Conservation (phyloP, 2,329 filamentous ascomycete genomes). For the Xylariales sp. region DNA sequence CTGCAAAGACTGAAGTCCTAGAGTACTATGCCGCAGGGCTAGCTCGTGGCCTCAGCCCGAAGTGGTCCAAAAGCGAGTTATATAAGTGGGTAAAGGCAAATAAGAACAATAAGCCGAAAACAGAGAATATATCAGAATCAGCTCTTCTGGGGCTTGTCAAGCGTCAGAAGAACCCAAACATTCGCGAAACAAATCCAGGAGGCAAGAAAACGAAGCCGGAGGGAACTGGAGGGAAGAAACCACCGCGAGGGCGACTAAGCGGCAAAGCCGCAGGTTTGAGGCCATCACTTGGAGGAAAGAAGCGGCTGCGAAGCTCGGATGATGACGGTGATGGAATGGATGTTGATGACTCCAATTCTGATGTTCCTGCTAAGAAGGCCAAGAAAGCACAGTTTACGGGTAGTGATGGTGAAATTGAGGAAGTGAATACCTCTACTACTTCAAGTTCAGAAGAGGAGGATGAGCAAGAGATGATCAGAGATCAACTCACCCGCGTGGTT, state of each 20-base stretch:
- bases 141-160: slow-evolving; percentile 17
- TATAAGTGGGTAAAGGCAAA: slow-evolving; percentile 24
- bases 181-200: slow-evolving; percentile 11
- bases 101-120: slow-evolving; percentile 17
- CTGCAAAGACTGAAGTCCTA: slow-evolving; percentile 31
- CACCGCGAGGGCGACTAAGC: slow-evolving; percentile 28
- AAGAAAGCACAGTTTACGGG: slow-evolving; percentile 28
- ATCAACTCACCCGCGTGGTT: slow-evolving; percentile 27
- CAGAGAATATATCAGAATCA: slow-evolving; percentile 19
- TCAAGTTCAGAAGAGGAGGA: slow-evolving; percentile 6
- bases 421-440: slow-evolving; percentile 5
- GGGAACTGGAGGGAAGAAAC: slow-evolving; percentile 17
- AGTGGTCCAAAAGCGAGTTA: slow-evolving; percentile 25
- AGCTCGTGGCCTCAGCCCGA: slow-evolving; percentile 16
- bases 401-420: slow-evolving; percentile 26
- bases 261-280: slow-evolving; percentile 43
- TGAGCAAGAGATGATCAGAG: slow-evolving; percentile 1
- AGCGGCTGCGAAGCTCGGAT: slow-evolving; percentile 32
- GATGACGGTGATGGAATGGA: slow-evolving; percentile 18
- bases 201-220: slow-evolving; percentile 8
- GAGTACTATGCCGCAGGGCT: slow-evolving; percentile 40
- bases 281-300: slow-evolving; percentile 35
- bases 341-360: slow-evolving; percentile 11
- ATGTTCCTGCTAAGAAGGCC: slow-evolving; percentile 9
- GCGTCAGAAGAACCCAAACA: slow-evolving; percentile 18